Evolutionary conservation across 345 rosid species (phyloP).

Genomic region (Kernera saxatilis): DNA sequence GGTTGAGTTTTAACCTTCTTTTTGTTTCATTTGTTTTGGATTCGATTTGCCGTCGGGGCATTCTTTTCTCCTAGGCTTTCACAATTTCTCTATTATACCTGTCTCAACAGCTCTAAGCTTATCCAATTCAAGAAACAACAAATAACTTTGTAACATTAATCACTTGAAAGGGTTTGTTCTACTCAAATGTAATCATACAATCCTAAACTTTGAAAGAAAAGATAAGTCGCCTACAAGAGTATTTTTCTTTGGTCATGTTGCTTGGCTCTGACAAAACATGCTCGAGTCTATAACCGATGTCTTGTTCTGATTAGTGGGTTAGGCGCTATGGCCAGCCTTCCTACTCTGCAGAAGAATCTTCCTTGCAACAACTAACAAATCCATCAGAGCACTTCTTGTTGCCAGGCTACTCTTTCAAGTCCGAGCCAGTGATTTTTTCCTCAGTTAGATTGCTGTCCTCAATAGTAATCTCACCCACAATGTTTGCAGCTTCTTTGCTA

Average conservation of each 20-base stretch:
- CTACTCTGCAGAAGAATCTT: slow-evolving; percentile 27
- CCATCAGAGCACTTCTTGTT: slow-evolving; percentile 13
- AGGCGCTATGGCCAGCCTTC: slow-evolving; percentile 21
- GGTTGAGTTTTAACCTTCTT: not conserved
- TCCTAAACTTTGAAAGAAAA: not conserved
- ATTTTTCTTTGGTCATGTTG: not conserved
- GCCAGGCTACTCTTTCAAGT: slow-evolving; percentile 21
- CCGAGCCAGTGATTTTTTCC: slow-evolving; percentile 13
- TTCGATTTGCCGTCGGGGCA: not conserved
- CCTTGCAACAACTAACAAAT: slow-evolving; percentile 18
- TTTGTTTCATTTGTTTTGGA: not conserved
- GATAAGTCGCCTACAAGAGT: not conserved
- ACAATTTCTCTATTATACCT: not conserved
- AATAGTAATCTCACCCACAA: slow-evolving; percentile 9
- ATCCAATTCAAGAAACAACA: not conserved
- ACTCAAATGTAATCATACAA: not conserved
- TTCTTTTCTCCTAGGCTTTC: not conserved
- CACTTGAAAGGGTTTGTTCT: not conserved
- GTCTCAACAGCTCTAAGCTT: not conserved
- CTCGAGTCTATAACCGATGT: not conserved
- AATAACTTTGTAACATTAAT: not conserved
- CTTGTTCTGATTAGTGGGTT: slow-evolving; percentile 38
- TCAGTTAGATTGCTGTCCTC: slow-evolving; percentile 17
- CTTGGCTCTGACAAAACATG: not conserved
- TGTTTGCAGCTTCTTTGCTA: slow-evolving; percentile 26